Evolutionary conservation across 2,329 filamentous ascomycete genomes (phyloP).

Genomic region (Colletotrichum karsti): DNA sequence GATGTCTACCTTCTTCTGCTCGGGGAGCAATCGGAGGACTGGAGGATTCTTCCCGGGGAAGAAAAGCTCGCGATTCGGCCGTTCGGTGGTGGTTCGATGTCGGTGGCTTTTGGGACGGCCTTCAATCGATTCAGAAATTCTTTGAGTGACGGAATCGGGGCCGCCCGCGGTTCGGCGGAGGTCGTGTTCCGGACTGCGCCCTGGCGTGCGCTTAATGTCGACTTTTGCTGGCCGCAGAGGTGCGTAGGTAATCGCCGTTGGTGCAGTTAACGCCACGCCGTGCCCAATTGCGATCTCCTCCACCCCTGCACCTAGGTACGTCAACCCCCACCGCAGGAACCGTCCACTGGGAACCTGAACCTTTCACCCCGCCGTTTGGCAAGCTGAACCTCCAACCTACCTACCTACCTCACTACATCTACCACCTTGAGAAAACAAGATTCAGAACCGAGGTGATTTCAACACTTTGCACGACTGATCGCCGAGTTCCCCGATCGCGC

Average conservation of each 20-base stretch:
- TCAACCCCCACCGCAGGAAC: constrained; percentile 19
- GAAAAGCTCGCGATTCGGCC: background rate
- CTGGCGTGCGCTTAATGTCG: background rate
- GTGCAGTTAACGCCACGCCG: background rate
- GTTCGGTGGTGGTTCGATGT: constrained; percentile 1
- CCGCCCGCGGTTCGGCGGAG: constrained; percentile 4
- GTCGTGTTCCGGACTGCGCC: background rate
- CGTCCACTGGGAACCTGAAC: too few species aligned
- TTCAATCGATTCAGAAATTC: constrained; percentile 6
- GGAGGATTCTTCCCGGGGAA: background rate
- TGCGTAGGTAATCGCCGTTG: constrained; percentile 14
- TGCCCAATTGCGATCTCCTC: background rate
- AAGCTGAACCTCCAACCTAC: too few species aligned
- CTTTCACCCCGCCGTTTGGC: constrained; percentile 21
- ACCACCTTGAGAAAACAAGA: too few species aligned
- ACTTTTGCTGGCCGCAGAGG: background rate
- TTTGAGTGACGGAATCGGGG: constrained; percentile 2
- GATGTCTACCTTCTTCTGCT: background rate
- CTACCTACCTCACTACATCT: too few species aligned
- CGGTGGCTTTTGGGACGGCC: background rate
- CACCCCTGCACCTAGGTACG: background rate
- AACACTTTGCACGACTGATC: too few species aligned
- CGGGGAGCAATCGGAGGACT: background rate
- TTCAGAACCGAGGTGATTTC: too few species aligned
- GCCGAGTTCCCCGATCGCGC: background rate